Base-by-base conservation (phyloP, 2,329 filamentous ascomycete genomes). In the Colletotrichum costaricense region DNA sequence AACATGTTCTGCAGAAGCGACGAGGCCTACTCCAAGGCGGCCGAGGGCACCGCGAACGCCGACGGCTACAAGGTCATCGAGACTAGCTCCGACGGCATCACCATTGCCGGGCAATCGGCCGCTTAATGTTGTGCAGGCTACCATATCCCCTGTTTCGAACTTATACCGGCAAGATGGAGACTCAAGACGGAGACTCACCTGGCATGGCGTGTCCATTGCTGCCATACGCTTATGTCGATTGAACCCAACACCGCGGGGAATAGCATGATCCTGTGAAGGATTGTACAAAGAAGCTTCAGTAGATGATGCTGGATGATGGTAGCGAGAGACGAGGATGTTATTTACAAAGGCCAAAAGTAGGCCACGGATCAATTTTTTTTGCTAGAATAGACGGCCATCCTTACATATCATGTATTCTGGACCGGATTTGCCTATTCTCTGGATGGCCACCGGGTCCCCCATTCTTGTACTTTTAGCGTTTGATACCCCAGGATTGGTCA, bases 11-110 rank as follows among this genome's bases (percentile, higher is more conserved):
- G 55, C 75, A 84, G 88, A 62, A 90, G 87, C 68, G 90, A 92
- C 49, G 87, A 86, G 38, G 91, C 91, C 0, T 93, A 92, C 75
- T 89, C 89, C 52, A 88, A 90, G 68, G 95, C 95, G 1, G 95
- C 96, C 72, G 93, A 91, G 78, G 95, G 95, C 0, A 82, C 94
- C 62, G 94, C 95, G 77, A 89, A 92, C 77, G 91, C 92, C 1
- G 92, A 90, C 63, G 88, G 86, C 0, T 97, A 95, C 80, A 90
- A 90, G 79, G 92, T 95, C 63, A 93, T 98, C 14, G 95, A 96
- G 82, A 97, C 94, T n/a, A 87, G 85, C 1, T 83, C 85, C 0
- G 84, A 89, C 60, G 88, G 88, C 1, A 90, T 91, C 30, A 72
- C 63, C 5, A 24, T 72, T 3, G 72, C 72, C 3, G 72, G 72